Evolutionary conservation across 202 grass and related monocot genomes (phyloP), one percentile per base, ranked within the genome.

Genomic region (Hordeum pubiflorum): DNA sequence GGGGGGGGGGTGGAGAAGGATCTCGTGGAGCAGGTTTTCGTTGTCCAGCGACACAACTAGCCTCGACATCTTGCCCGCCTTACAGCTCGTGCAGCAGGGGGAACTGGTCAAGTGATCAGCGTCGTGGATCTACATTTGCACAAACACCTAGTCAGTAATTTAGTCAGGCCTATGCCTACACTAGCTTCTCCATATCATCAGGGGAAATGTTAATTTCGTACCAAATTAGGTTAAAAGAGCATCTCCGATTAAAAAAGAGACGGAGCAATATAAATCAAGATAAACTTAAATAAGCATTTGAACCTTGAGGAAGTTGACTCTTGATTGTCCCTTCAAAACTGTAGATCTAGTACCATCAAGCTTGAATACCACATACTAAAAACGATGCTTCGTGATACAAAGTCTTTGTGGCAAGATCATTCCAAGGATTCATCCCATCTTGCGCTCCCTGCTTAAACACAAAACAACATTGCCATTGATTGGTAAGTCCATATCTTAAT

Each of bases 21-120:
- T 37, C 36, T 32, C 31, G 7, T 7, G 36, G 36, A 37, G 36
- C 6, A 17, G 46, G 46, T 15, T 50, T 6, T 18, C 46, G 0
- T 50, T 3, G 1, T 50, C 3, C 0, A 50, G 44, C 5, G 14
- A 14, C 44, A 17, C 14, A 4, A 17, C 0, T 0, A 0, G 0
- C 46, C 46, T 17, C 1, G 5, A 50, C 4, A 6, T 50, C 46
- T 50, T 50, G 14, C 46, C 14, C 46, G 17, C 46, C 46, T 50
- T 0, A 17, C 46, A 6, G 4, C 46, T 52, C 46, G 0, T 50
- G 46, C 46, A 1, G 4, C 1, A 48, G 44, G 44, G 44, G 44
- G 0, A 5, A 50, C 2, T 50, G 46, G 46, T 52, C 15, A 52
- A 52, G 46, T 52, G 15, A 52, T 52, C 46, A 52, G 46, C 15